phyloP scores from a whole-genome alignment of 768 basidiomycete species.

The Gymnopilus dilepis region DNA sequence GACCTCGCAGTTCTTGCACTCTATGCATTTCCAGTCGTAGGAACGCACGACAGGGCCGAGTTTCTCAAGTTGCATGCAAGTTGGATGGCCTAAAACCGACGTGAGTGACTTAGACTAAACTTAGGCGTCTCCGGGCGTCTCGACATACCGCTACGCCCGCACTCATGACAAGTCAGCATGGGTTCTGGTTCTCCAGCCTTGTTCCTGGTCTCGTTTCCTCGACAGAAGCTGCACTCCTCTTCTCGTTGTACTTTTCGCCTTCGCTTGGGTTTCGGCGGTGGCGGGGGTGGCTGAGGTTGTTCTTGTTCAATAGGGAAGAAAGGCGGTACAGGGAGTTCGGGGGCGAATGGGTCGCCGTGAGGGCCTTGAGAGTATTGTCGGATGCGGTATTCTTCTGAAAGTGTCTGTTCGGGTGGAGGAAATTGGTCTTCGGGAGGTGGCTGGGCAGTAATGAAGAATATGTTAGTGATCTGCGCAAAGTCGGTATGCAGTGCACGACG shows the following conservation, averaged over 20 bases:
- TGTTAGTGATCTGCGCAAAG: slow-evolving; percentile 30
- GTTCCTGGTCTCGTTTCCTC: slow-evolving; percentile 66
- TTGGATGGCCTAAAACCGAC: slow-evolving; percentile 72
- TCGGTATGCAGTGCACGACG: slow-evolving; percentile 52
- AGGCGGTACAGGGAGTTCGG: slow-evolving; percentile 56
- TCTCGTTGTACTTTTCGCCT: slow-evolving; percentile 57
- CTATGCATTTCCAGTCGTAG: slow-evolving; percentile 88
- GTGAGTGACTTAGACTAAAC: slow-evolving; percentile 13
- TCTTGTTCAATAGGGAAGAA: slow-evolving; percentile 53
- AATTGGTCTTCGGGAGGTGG: slow-evolving; percentile 29
- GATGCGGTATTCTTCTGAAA: slow-evolving; percentile 37
- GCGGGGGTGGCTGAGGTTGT: slow-evolving; percentile 39
- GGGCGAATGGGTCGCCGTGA: slow-evolving; percentile 85
- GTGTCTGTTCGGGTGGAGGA: slow-evolving; percentile 31
- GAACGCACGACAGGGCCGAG: slow-evolving; percentile 65
- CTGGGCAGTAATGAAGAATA: slow-evolving; percentile 28
- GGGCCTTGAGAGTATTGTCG: slow-evolving; percentile 74
- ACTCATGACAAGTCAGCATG: slow-evolving; percentile 82
- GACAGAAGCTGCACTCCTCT: slow-evolving; percentile 79
- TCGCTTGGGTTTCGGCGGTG: slow-evolving; percentile 53
- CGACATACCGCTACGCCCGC: slow-evolving; percentile 76
- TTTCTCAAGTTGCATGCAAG: slow-evolving; percentile 71
- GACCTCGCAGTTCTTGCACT: slow-evolving; percentile 92
- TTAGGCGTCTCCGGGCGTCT: slow-evolving; percentile 13
- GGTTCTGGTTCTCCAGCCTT: slow-evolving; percentile 59